Base-by-base conservation (phyloP, 345 rosid genomes). In the Hypericum perforatum region DNA sequence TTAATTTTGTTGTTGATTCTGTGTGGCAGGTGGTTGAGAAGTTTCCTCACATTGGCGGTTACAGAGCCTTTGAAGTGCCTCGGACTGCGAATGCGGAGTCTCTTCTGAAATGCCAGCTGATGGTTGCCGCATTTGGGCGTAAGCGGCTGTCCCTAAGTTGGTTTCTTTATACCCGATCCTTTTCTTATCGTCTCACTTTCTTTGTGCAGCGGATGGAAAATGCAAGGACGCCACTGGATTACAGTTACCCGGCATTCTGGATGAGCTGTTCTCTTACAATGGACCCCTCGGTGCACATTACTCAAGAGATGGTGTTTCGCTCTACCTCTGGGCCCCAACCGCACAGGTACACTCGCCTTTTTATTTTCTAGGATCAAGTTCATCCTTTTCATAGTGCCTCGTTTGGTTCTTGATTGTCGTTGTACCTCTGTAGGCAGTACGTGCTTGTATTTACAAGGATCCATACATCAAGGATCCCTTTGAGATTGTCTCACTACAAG, bases 241-340 rank as follows among this genome's bases (percentile, higher is more conserved):
- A 76, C 96, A 91, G 67, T 73, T 85, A 50, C 89, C 88, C 66
- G 94, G 96, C 13, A 70, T 87, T 55, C 63, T 91, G 59, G 96
- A 87, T 67, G 95, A 82, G 51, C 66, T 87, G 60, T 91, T 82
- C 70, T 72, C 88, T 50, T 87, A 82, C 63, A 76, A 79, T 56
- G 98, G 98, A 60, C 92, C 86, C n/a, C 79, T 91, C 16, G 96
- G 98, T 65, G 92, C 83, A 48, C 59, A 74, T 63, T 87, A 72
- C 69, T 74, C 76, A 42, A 58, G 59, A 51, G 75, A 80, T 66
- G 67, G 62, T 45, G 75, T 85, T 36, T 76, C 78, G 29, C 82
- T 91, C 53, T 62, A 79, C 74, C 90, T 81, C 8, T 87, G 95
- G 95, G 94, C 96, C 44, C 95, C 95, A 8, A 87, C 96, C 62